phyloP scores from a whole-genome alignment of 2,329 filamentous ascomycete genomes.

The Claviceps humidiphila region DNA sequence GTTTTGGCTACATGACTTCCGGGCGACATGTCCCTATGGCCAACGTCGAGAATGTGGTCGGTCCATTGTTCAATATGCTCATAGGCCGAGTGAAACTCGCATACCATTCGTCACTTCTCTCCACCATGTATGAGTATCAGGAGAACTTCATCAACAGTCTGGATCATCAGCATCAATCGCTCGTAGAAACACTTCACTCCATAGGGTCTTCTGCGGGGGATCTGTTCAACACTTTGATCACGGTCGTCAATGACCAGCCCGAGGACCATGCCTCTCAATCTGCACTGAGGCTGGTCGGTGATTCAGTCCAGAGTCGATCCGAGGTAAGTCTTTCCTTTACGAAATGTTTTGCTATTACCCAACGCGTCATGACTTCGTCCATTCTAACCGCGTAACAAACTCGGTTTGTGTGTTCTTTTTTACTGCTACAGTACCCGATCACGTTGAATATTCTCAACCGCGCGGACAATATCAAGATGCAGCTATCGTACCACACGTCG shows the following conservation, averaged over 20 bases:
- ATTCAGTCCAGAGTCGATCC: background rate
- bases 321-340: background rate
- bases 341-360: too few relatives aligned
- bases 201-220: slow-evolving; percentile 6
- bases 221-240: slow-evolving; percentile 20
- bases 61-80: slow-evolving; percentile 42
- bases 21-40: slow-evolving; percentile 37
- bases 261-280: slow-evolving; percentile 8
- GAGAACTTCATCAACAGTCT: slow-evolving; percentile 32
- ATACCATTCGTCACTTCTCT: slow-evolving; percentile 15
- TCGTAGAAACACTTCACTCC: slow-evolving; percentile 31
- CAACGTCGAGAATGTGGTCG: slow-evolving; percentile 33
- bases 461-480: background rate
- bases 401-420: too few relatives aligned
- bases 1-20: slow-evolving; percentile 40
- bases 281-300: background rate
- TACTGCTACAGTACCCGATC: background rate
- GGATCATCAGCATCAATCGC: slow-evolving; percentile 34
- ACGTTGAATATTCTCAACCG: background rate
- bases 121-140: slow-evolving; percentile 19
- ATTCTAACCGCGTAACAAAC: too few relatives aligned
- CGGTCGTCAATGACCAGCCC: slow-evolving; percentile 9
- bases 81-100: slow-evolving; percentile 18
- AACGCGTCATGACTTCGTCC: too few relatives aligned
- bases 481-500: background rate